These are phyloP conservation scores for Saturnispora hagleri DNA, from an alignment of 805 yeast species.

Conservation along the genomic window DNA sequence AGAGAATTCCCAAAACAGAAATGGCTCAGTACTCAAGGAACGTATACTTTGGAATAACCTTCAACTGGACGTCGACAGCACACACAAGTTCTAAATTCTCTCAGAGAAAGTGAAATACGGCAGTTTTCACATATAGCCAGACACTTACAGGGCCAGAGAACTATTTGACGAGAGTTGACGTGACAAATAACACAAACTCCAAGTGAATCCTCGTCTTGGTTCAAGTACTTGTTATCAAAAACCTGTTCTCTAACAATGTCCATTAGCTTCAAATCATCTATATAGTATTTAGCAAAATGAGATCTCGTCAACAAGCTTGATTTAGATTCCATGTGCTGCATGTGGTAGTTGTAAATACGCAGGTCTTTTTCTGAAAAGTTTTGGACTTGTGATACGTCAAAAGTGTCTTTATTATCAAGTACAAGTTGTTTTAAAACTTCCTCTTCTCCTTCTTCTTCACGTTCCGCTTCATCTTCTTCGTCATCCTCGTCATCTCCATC, in stretches of 20 bases:
- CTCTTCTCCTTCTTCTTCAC: not conserved
- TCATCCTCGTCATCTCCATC: not conserved
- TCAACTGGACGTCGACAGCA: slow-evolving; percentile 74
- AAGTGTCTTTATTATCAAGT: not conserved
- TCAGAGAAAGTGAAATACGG: slow-evolving; percentile 58
- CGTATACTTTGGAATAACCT: slow-evolving; percentile 50
- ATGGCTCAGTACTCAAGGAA: slow-evolving; percentile 33
- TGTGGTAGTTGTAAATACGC: slow-evolving; percentile 24
- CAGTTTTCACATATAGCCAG: slow-evolving; percentile 83
- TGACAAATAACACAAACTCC: slow-evolving; percentile 76
- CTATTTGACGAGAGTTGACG: slow-evolving; percentile 58
- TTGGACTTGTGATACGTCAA: not conserved
- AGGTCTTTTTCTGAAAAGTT: slow-evolving; percentile 16
- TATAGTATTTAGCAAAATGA: slow-evolving; percentile 17
- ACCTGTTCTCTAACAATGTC: slow-evolving; percentile 19
- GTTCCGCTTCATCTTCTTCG: not conserved
- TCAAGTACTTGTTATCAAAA: not conserved
- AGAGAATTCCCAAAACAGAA: not conserved
- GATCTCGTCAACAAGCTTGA: slow-evolving; percentile 22
- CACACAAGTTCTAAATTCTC: slow-evolving; percentile 72
- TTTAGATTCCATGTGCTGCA: slow-evolving; percentile 10
- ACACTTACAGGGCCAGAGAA: slow-evolving; percentile 91
- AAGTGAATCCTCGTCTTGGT: slow-evolving; percentile 26
- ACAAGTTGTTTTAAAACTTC: not conserved
- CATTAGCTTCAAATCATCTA: slow-evolving; percentile 19